Base-by-base conservation (phyloP, 768 basidiomycete species). In the Amanita thiersii region DNA sequence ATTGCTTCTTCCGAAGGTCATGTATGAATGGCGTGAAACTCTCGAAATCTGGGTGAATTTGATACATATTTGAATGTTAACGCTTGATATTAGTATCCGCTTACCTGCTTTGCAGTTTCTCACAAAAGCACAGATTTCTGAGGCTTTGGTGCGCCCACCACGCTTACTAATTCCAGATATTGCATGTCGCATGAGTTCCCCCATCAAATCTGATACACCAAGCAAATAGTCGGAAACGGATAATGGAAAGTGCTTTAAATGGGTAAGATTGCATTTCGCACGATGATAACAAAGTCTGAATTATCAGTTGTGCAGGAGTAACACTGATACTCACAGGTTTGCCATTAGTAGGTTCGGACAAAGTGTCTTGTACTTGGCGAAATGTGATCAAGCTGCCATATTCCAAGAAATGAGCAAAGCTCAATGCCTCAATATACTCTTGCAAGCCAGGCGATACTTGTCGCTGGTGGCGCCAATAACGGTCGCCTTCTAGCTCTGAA, bases 171-270 rank as follows among this genome's bases (percentile, higher is more conserved):
- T 77, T 34, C 85, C 77, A 34, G 89, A 86, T 46, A 97, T 94
- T 8, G 90, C 91, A 48, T 83, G 85, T 24, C 94, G 76, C 96
- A 98, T 97, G 18, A 98, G 75, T 62, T 99, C 96, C 32, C 96
- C 96, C 0, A 91, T 96, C 15, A 99, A 71, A 61, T 99, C 96
- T 5, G 89, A 87, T 20, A 98, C 63, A 4, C 96, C 96, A 2
- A 97, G 75, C 10, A 97, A 66, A 55, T 96, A 98, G 56, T 98
- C 93, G 29, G 84, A 79, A 24, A 77, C 56, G 6, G 88, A 72
- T 23, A 93, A 56, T 3, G 79, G 75, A 51, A 92, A 84, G 49
- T 75, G 85, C 92, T 94, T 57, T n/a, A n/a, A n/a, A n/a, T n/a
- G n/a, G n/a, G n/a, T n/a, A n/a, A n/a, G n/a, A n/a, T n/a, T 19